Base-by-base conservation (phyloP, 495 filamentous ascomycete species). In the Ramalina intermedia region DNA sequence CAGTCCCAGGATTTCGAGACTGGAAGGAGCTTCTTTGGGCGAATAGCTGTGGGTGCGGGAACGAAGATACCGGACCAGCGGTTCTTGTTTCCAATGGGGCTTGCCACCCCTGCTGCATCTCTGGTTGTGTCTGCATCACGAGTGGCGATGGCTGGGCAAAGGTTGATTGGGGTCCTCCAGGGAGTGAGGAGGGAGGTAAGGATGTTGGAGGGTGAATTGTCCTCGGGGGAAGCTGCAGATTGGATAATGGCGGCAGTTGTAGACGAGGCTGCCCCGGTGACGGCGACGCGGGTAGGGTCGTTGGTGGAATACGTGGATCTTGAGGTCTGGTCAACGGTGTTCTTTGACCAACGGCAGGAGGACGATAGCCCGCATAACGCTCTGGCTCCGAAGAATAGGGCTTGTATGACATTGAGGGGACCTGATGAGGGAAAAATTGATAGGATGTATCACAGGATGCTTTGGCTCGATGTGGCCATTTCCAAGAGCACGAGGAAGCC, bases 1-100 rank as follows among this genome's bases (percentile, higher is more conserved):
- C 43, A 6, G 53, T 55, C 2, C 53, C 53, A 37, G 53, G 53
- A 20, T 55, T 55, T 9, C 41, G 41, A 7, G 53, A 52, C 45
- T 55, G 53, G 29, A 48, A 55, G 4, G 53, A 55, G 27, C 37
- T 45, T 24, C 45, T 51, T 26, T 51, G 50, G 6, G 53, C 48
- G 39, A 52, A 55, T 2, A 55, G 49, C 21, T 49, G 47, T 38
- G 53, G 53, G 47, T 55, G 53, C 6, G 53, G 8, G 26, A 40
- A 55, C 21, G 48, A 42, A 35, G 49, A 14, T 16, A 37, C 37
- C 21, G 51, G 26, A 7, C 38, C 16, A 24, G 53, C n/a, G 16
- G 16, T 33, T 5, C 37, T 44, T 13, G 35, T 16, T 24, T 46
- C 21, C 33, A 27, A 36, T 20, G 48, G 41, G 18, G 35, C 36